phyloP scores from a whole-genome alignment of 345 rosid species.

The Passiflora organensis region DNA sequence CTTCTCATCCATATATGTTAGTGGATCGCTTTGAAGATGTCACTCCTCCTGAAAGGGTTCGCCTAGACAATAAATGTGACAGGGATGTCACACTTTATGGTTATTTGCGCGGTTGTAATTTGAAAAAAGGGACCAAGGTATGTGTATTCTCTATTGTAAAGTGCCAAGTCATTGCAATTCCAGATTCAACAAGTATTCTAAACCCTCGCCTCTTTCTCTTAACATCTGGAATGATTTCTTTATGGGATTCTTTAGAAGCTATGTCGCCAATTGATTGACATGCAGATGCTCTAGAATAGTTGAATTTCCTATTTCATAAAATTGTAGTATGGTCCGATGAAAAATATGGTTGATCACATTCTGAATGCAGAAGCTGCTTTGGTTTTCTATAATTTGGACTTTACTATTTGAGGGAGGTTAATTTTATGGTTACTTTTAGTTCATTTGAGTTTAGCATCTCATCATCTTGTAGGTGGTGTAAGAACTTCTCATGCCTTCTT shows the following conservation, averaged over 20 bases:
- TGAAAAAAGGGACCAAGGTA: constrained; percentile 89
- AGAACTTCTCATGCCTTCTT: no score
- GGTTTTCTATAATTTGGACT: no score
- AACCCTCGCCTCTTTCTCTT: neutral
- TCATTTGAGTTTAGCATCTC: no score
- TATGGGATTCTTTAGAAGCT: neutral
- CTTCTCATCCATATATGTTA: constrained; percentile 83
- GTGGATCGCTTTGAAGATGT: constrained; percentile 96
- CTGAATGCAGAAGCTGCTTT: no score
- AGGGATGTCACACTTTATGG: constrained; percentile 83
- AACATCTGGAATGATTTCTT: neutral
- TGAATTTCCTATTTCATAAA: no score
- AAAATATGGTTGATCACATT: no score
- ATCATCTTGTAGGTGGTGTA: neutral
- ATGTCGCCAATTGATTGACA: no score
- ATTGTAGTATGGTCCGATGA: no score
- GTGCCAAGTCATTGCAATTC: neutral
- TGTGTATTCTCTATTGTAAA: neutral
- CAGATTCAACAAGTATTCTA: neutral
- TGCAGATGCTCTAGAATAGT: no score
- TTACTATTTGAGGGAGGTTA: no score
- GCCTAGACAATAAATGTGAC: constrained; percentile 66
- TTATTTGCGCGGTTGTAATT: constrained; percentile 90
- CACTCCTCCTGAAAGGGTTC: constrained; percentile 77
- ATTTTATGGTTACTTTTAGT: no score